phyloP scores from a whole-genome alignment of 2,329 filamentous ascomycete species.

The Penicillium italicum region DNA sequence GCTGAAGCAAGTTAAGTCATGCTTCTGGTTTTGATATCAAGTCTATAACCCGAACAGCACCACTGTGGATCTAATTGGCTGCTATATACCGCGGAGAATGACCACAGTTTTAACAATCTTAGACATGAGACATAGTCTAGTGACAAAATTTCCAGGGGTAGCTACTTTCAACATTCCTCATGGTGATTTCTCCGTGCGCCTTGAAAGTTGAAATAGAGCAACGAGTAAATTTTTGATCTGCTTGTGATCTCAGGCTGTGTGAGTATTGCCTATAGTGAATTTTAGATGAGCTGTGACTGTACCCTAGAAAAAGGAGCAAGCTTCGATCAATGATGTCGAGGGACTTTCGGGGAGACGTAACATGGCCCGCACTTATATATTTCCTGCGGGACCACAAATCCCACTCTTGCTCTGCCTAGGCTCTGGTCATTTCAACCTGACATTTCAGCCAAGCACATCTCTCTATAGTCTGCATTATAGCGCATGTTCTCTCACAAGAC shows the following conservation, averaged over 20 bases:
- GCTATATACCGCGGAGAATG: not conserved
- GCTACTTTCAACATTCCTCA: conserved; percentile 4
- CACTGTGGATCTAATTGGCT: not conserved
- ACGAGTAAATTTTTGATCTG: not conserved
- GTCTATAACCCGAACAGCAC: not conserved
- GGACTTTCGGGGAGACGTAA: too few species aligned
- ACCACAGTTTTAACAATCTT: not conserved
- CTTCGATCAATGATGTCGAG: not conserved
- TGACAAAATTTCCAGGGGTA: conserved; percentile 3
- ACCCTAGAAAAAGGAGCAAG: not conserved
- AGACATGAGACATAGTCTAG: not conserved
- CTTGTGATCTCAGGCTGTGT: not conserved
- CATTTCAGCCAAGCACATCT: not conserved
- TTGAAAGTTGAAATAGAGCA: not conserved
- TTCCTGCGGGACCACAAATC: not conserved
- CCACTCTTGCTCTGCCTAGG: not conserved
- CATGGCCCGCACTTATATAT: not conserved
- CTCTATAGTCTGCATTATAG: not conserved
- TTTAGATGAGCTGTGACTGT: not conserved
- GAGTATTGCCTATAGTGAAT: too few species aligned
- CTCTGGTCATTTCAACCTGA: too few species aligned
- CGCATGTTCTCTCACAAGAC: not conserved
- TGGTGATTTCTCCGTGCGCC: not conserved
- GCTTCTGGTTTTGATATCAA: not conserved
- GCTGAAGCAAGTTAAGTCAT: not conserved